phyloP scores from a whole-genome alignment of 108 stramenopile species.

The Skeletonema potamos region DNA sequence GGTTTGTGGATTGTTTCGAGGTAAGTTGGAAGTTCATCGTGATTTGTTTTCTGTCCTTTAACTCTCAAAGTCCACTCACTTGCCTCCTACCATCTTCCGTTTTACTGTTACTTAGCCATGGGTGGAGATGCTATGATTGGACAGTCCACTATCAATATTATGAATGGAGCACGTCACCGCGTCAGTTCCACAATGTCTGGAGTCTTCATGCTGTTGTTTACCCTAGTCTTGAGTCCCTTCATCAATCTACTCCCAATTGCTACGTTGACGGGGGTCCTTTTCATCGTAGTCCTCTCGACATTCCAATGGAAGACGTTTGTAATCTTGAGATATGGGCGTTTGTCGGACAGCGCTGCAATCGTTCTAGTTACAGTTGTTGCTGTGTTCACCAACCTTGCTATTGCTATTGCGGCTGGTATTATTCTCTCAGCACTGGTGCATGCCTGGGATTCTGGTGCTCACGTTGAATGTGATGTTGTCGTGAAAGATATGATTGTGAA shows the following conservation, averaged over 20 bases:
- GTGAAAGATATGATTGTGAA: constrained; percentile 41
- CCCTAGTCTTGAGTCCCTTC: constrained; percentile 38
- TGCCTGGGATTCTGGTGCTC: constrained; percentile 54
- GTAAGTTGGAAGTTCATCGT: background rate
- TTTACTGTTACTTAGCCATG: constrained; percentile 31
- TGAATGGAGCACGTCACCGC: constrained; percentile 58
- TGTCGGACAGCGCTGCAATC: constrained; percentile 49
- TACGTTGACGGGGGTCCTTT: constrained; percentile 59
- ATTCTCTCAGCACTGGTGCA: constrained; percentile 50
- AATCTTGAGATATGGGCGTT: constrained; percentile 47
- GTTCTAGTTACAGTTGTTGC: constrained; percentile 52
- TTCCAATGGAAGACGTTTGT: constrained; percentile 64
- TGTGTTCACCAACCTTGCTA: constrained; percentile 57
- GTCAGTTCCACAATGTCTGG: constrained; percentile 52
- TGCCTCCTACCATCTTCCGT: too few species aligned
- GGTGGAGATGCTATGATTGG: constrained; percentile 71
- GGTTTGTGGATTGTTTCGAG: constrained; percentile 44
- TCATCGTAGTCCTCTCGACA: constrained; percentile 58
- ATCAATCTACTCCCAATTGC: constrained; percentile 53
- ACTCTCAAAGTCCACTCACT: background rate
- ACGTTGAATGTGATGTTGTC: constrained; percentile 47
- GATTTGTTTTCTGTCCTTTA: background rate
- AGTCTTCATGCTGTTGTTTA: constrained; percentile 57
- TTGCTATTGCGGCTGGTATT: constrained; percentile 56
- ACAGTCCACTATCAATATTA: constrained; percentile 64